Percentiles rank a stretch among this genome's conserved stretches.
These are phyloP conservation scores for Carex cristatella DNA, from an alignment of 176 grass and related monocot species.

Conservation along the genomic window DNA sequence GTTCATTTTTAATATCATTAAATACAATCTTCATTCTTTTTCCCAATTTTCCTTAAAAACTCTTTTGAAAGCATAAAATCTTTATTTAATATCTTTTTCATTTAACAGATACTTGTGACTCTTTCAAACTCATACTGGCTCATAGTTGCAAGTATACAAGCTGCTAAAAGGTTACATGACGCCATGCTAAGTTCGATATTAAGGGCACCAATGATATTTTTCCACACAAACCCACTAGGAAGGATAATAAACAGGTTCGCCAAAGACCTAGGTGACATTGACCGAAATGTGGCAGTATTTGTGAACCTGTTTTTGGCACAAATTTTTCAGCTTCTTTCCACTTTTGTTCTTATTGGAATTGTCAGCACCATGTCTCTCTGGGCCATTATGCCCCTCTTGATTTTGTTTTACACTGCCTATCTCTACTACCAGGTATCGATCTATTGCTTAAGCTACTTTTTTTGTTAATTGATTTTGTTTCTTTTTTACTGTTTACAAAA, in stretches of 20 bases:
- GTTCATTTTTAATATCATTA: too few relatives aligned
- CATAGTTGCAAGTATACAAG: constrained; percentile 70
- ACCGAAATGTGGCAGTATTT: constrained; percentile 74
- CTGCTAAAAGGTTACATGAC: constrained; percentile 82
- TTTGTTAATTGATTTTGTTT: not conserved
- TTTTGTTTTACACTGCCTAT: constrained; percentile 94
- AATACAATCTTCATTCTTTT: not conserved
- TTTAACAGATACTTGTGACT: constrained; percentile 65
- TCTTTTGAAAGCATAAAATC: not conserved
- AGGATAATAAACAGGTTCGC: constrained; percentile 98
- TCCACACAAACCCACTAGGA: constrained; percentile 97
- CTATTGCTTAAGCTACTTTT: constrained; percentile 19
- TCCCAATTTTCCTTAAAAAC: not conserved
- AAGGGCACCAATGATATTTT: constrained; percentile 97
- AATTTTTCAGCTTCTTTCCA: constrained; percentile 87
- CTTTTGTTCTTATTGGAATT: constrained; percentile 93
- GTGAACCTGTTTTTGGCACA: constrained; percentile 91
- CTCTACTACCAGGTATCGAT: constrained; percentile 89
- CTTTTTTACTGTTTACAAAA: not conserved
- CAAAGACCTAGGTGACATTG: constrained; percentile 92
- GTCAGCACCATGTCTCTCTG: constrained; percentile 97
- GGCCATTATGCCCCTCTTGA: constrained; percentile 95
- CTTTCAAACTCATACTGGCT: constrained; percentile 88
- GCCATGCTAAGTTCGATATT: constrained; percentile 93
- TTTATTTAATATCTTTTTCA: not conserved